Conservation (phyloP, 768 basidiomycete genomes). For the Pleurotus tuoliensis region DNA sequence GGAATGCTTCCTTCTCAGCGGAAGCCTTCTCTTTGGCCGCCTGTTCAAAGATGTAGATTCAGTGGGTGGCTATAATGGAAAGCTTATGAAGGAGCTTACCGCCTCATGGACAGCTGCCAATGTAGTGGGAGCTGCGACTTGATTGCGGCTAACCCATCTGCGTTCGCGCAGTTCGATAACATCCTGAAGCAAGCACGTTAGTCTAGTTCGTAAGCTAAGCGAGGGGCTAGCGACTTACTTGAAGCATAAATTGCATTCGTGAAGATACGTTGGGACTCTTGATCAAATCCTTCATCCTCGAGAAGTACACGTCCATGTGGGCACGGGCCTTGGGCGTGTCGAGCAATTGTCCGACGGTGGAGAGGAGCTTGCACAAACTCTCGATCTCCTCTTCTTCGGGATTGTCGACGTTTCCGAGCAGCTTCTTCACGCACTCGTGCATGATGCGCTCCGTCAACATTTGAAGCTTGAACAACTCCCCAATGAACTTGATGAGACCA, state of each 20-base stretch:
- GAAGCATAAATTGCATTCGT: conserved; percentile 93
- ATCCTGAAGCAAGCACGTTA: conserved; percentile 50
- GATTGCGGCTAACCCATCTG: conserved; percentile 74
- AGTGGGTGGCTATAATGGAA: background rate
- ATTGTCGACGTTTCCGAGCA: conserved; percentile 88
- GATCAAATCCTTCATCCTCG: conserved; percentile 79
- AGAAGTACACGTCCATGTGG: conserved; percentile 92
- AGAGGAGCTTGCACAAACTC: conserved; percentile 87
- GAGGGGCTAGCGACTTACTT: conserved; percentile 47
- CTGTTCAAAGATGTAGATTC: conserved; percentile 27
- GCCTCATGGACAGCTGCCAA: conserved; percentile 86
- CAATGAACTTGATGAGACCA: conserved; percentile 96
- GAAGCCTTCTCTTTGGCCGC: conserved; percentile 80
- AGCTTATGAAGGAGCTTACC: conserved; percentile 42
- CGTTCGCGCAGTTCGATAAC: conserved; percentile 83
- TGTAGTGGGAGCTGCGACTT: conserved; percentile 76
- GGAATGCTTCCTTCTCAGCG: conserved; percentile 54
- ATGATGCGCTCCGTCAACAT: conserved; percentile 98
- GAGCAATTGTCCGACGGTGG: conserved; percentile 81
- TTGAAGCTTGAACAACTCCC: conserved; percentile 97
- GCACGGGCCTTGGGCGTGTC: conserved; percentile 79
- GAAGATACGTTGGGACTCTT: conserved; percentile 74
- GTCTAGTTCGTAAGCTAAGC: conserved; percentile 6
- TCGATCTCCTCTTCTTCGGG: conserved; percentile 99
- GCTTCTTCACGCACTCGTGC: conserved; percentile 97